Base-by-base conservation (phyloP, 2,329 filamentous ascomycete genomes). In the Fusarium incarnatum region DNA sequence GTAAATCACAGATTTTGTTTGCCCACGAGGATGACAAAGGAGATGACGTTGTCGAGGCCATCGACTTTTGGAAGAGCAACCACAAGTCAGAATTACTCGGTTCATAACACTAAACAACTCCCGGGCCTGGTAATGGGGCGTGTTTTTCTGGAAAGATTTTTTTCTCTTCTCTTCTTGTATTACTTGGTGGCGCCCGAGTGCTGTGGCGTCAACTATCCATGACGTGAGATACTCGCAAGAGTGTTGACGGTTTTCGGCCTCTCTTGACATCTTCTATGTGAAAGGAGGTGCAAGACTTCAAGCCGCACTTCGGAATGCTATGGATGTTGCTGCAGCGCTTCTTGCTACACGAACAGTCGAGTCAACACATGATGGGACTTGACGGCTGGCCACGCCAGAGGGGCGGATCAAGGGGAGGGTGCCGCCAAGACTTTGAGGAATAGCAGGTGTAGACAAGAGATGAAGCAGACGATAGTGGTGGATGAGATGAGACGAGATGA, bases 21-120 rank as follows among this genome's bases (percentile, higher is more conserved):
- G 95, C 96, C 50, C 98, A 98, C 79, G 96, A 99, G 84, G 95
- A 98, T 77, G 96, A 99, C 79, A 85, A 89, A 71, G 95, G 96
- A 73, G 93, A 97, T 78, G 96, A 99, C 78, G 91, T 97, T 55
- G 92, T 99, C 69, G 94, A 96, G 74, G 94, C 94, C 68, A 89
- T 99, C 78, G 96, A 99, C 83, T 99, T 99, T 84, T 99, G 95
- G 95, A 93, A 90, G 83, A 90, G 84, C 73, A 87, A 84, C 75
- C 81, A 86, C 64, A 84, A 83, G 68, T 87, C 85, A 6, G 84
- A 85, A 45, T 57, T 79, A 59, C 72, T 78, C 48, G 69, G 75
- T 70, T 60, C 70, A 73, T 61, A 65, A 72, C 56, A 67, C 59
- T 57, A 56, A 55, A 42, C 40, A 59, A 15, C 42, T 50, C 40